Evolutionary conservation across 805 yeast species (phyloP).

Genomic region (Starmerella vaccinii): DNA sequence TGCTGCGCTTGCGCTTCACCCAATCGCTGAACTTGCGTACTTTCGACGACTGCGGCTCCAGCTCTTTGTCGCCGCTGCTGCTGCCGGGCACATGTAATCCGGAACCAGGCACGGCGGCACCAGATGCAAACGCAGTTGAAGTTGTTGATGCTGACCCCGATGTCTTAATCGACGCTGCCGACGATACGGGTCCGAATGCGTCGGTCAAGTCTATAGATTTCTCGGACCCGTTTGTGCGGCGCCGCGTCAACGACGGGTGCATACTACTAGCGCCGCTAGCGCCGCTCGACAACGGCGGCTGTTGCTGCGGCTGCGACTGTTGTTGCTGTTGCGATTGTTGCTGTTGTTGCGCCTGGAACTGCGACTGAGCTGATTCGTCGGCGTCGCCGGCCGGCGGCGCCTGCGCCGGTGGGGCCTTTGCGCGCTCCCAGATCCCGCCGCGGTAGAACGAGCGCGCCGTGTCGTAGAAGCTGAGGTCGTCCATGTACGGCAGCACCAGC

Average conservation of each 20-base stretch:
- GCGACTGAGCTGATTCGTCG: no score
- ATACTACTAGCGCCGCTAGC: not conserved
- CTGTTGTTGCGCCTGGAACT: not conserved
- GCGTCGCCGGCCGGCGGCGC: not conserved
- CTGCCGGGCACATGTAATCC: no score
- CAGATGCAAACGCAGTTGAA: not conserved
- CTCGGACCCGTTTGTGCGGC: not conserved
- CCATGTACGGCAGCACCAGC: conserved; percentile 79
- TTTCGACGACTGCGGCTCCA: not conserved
- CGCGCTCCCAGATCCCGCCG: conserved; percentile 84
- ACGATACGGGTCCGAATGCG: no score
- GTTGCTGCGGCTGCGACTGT: not conserved
- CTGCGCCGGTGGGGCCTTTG: not conserved
- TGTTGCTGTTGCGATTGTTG: not conserved
- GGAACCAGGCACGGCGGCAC: no score
- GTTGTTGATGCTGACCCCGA: not conserved
- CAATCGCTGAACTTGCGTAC: conserved; percentile 10
- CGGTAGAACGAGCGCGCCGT: conserved; percentile 63
- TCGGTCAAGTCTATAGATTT: not conserved
- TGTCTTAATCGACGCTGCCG: no score
- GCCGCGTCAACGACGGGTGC: not conserved
- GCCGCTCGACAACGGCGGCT: not conserved
- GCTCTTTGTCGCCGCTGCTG: not conserved
- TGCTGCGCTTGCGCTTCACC: conserved; percentile 11
- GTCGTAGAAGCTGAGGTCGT: conserved; percentile 64